Conservation (phyloP, 176 grass and related monocot species). For the Eremochloa ophiuroides region DNA sequence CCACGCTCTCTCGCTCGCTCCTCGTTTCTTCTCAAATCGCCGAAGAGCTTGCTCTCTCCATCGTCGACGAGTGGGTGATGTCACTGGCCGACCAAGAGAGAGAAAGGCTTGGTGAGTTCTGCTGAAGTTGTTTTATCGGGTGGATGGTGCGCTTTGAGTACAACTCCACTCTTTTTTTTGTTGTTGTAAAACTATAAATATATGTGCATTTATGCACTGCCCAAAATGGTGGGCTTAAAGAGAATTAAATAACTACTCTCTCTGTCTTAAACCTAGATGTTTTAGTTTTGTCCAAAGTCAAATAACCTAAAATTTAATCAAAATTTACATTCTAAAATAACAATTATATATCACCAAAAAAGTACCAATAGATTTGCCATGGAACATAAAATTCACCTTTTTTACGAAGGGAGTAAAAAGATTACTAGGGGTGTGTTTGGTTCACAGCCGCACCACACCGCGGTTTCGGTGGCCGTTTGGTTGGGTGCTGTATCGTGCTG, state of each 20-base stretch:
- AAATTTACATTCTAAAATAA: background rate
- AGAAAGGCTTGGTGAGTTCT: background rate
- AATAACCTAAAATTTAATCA: background rate
- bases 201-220: background rate
- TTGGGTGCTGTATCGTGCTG: no score
- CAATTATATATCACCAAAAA: background rate
- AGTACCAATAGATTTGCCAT: no score
- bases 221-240: background rate
- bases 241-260: background rate
- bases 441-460: no score
- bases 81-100: slow-evolving; percentile 24
- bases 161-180: background rate
- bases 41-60: background rate
- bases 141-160: background rate
- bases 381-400: no score
- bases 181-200: background rate
- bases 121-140: slow-evolving; percentile 17
- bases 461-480: no score
- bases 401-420: no score
- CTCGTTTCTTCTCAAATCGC: slow-evolving; percentile 18
- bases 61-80: slow-evolving; percentile 26
- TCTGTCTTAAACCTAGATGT: background rate
- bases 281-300: background rate
- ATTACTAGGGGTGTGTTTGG: no score
- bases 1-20: background rate